Conservation (phyloP, 2,329 filamentous ascomycete genomes). For the Fusarium sacchari region DNA sequence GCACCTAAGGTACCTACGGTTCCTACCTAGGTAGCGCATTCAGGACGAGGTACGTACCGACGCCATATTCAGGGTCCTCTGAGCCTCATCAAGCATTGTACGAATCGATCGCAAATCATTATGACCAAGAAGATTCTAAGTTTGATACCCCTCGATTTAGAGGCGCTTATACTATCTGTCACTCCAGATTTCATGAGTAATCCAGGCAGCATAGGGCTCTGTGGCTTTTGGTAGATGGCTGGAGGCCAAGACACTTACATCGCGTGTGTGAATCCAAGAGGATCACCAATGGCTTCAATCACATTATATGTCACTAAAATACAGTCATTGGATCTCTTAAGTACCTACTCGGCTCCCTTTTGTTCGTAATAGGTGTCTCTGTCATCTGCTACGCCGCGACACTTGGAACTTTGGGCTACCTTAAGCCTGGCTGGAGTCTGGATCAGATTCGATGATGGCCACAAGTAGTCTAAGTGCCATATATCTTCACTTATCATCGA, state of each 20-base stretch:
- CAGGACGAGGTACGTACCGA: constrained; percentile 10
- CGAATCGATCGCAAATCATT: background rate
- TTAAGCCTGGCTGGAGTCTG: background rate
- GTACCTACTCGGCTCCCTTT: background rate
- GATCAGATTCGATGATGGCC: background rate
- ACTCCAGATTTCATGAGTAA: background rate
- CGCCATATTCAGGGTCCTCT: constrained; percentile 17
- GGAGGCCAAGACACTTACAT: background rate
- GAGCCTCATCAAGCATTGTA: constrained; percentile 2
- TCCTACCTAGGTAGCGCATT: background rate
- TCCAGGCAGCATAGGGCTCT: background rate
- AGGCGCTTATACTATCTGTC: too few relatives aligned
- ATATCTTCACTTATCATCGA: background rate
- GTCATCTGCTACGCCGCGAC: background rate
- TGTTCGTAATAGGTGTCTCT: too few relatives aligned
- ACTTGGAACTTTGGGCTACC: background rate
- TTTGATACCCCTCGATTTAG: background rate
- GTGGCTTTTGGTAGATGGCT: background rate
- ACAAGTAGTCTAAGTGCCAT: background rate
- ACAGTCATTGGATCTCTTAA: too few relatives aligned
- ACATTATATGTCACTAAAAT: background rate
- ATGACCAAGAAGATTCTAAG: background rate
- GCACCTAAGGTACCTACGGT: background rate
- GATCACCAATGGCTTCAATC: background rate
- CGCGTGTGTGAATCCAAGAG: background rate